Conservation (phyloP, 108 stramenopile genomes). For the Stephanodiscus triporus region DNA sequence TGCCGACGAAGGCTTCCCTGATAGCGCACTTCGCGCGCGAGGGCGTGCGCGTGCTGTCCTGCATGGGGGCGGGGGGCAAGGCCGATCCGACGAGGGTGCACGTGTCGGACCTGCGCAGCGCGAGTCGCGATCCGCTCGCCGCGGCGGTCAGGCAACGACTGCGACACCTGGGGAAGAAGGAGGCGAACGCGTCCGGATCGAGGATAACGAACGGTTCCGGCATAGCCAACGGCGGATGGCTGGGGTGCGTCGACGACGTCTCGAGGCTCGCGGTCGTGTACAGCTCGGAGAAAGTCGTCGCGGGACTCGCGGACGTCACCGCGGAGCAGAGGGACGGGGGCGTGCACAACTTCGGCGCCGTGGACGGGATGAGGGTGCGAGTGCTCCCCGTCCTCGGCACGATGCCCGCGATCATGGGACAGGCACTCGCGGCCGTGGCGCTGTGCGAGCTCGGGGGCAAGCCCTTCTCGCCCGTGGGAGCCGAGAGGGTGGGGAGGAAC, state of each 20-base stretch:
- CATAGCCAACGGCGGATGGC: conserved; percentile 32
- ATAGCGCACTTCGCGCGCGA: conserved; percentile 74
- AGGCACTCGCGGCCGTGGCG: conserved; percentile 85
- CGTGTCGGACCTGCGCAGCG: conserved; percentile 85
- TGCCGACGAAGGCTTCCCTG: conserved; percentile 94
- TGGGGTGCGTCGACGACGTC: conserved; percentile 46
- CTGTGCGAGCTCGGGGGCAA: conserved; percentile 93
- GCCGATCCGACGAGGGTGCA: conserved; percentile 94
- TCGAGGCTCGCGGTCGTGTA: conserved; percentile 79
- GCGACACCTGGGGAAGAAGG: conserved; percentile 49
- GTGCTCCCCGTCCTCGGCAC: conserved; percentile 97
- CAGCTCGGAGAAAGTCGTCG: conserved; percentile 92
- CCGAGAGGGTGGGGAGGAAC: conserved; percentile 80
- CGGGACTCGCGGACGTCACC: conserved; percentile 86
- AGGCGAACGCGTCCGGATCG: conserved; percentile 20
- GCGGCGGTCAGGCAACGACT: conserved; percentile 84
- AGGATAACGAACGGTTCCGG: conserved; percentile 38
- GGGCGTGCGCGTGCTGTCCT: conserved; percentile 83
- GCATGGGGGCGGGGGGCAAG: conserved; percentile 98
- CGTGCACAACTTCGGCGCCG: conserved; percentile 88
- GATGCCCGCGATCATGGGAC: conserved; percentile 97
- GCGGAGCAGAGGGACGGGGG: conserved; percentile 87
- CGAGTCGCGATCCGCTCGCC: conserved; percentile 89
- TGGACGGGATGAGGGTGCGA: conserved; percentile 95
- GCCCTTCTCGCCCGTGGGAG: conserved; percentile 85